Evolutionary conservation across 2,329 filamentous ascomycete species (phyloP).

Genomic region (Trichoderma gracile): DNA sequence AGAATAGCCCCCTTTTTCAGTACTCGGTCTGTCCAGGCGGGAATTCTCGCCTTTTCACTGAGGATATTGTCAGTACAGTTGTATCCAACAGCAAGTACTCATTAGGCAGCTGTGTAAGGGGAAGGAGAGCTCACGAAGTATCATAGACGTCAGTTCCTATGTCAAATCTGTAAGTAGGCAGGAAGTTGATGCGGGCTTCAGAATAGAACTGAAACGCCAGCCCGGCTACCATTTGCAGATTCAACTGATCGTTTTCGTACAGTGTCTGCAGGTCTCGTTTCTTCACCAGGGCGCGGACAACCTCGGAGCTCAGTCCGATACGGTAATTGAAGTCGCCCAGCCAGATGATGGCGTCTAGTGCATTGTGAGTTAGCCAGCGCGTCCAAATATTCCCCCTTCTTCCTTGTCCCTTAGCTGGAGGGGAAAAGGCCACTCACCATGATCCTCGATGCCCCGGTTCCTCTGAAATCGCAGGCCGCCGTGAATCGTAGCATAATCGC

Average conservation of each 20-base stretch:
- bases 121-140: constrained; percentile 66
- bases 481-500: constrained; percentile 87
- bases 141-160: constrained; percentile 87
- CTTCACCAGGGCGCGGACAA: constrained; percentile 72
- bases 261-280: constrained; percentile 72
- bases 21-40: constrained; percentile 95
- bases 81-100: not conserved
- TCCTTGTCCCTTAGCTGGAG: not conserved
- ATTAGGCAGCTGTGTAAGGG: not conserved
- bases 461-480: constrained; percentile 86
- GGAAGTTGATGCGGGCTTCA: constrained; percentile 82
- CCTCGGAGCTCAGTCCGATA: constrained; percentile 80
- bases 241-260: constrained; percentile 93
- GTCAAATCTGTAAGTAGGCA: constrained; percentile 95
- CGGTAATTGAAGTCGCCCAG: constrained; percentile 98
- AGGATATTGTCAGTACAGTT: constrained; percentile 27
- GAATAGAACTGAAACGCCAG: constrained; percentile 89
- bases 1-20: constrained; percentile 82
- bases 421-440: constrained; percentile 55
- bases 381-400: not conserved
- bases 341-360: constrained; percentile 76
- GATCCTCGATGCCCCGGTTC: constrained; percentile 87
- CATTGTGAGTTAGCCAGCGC: not conserved
- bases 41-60: constrained; percentile 88
- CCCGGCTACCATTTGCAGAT: constrained; percentile 94